These are phyloP conservation scores for Penicillium atrosanguineum DNA, from an alignment of 495 filamentous ascomycete genomes.

Conservation along the genomic window DNA sequence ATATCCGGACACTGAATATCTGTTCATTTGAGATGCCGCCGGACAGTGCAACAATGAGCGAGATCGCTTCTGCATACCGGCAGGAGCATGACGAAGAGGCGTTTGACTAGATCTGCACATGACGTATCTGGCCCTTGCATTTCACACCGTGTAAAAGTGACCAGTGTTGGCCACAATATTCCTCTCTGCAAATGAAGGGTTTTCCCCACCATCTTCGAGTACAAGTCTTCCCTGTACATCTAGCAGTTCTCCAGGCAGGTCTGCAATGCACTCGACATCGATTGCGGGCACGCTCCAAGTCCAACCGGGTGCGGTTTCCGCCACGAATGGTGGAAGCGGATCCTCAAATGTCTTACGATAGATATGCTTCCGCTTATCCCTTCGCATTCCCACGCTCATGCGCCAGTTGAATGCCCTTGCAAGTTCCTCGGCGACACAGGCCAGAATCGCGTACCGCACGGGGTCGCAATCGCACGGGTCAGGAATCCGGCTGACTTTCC, in stretches of 20 bases:
- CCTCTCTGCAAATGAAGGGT: slow-evolving; percentile 23
- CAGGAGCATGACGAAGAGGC: slow-evolving; percentile 20
- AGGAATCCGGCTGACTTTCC: slow-evolving; percentile 28
- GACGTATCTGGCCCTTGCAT: neutral
- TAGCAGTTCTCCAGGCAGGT: slow-evolving; percentile 12
- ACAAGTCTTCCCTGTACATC: slow-evolving; percentile 23
- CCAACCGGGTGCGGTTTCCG: slow-evolving; percentile 23
- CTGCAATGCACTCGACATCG: slow-evolving; percentile 16
- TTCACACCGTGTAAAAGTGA: slow-evolving; percentile 29
- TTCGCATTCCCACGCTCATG: slow-evolving; percentile 32
- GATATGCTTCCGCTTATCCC: slow-evolving; percentile 25
- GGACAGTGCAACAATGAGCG: slow-evolving; percentile 24
- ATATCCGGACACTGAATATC: slow-evolving; percentile 26
- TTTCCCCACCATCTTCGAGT: slow-evolving; percentile 24
- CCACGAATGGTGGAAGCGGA: slow-evolving; percentile 21
- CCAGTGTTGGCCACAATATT: slow-evolving; percentile 35
- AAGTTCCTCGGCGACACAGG: slow-evolving; percentile 35
- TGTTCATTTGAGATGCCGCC: slow-evolving; percentile 25
- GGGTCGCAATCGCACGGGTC: slow-evolving; percentile 37
- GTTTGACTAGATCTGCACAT: slow-evolving; percentile 8
- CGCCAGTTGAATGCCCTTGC: slow-evolving; percentile 40
- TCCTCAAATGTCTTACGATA: slow-evolving; percentile 25
- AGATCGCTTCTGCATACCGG: slow-evolving; percentile 23
- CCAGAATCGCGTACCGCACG: slow-evolving; percentile 38
- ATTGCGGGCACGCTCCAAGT: slow-evolving; percentile 19